phyloP scores from a whole-genome alignment of 768 basidiomycete species.

The Mrakia gelida region DNA sequence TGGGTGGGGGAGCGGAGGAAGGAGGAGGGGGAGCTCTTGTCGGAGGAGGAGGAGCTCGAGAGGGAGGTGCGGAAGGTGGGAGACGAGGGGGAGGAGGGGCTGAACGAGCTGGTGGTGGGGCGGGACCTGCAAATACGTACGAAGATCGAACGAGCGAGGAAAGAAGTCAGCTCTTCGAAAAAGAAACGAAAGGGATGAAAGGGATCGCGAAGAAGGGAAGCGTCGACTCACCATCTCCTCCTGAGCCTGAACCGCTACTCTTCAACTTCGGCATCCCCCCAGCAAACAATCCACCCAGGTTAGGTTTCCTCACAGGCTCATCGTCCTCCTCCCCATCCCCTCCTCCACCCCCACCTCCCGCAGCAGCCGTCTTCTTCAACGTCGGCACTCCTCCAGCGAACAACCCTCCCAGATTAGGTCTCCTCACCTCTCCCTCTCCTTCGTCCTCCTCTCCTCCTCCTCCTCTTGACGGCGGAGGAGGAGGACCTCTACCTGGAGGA shows the following conservation, averaged over 20 bases:
- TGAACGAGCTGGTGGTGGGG: background rate
- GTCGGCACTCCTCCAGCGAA: slow-evolving; percentile 33
- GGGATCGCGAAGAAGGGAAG: background rate
- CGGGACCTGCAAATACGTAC: too few species aligned
- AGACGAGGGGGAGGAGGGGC: background rate
- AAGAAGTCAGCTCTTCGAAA: too few species aligned
- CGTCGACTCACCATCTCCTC: slow-evolving; percentile 37
- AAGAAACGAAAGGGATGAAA: slow-evolving; percentile 30
- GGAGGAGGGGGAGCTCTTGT: slow-evolving; percentile 9
- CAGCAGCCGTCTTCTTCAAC: slow-evolving; percentile 14
- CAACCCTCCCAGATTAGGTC: slow-evolving; percentile 20
- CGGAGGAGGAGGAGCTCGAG: slow-evolving; percentile 23
- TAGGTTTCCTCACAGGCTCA: background rate
- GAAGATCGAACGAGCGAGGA: too few species aligned
- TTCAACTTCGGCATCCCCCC: slow-evolving; percentile 26
- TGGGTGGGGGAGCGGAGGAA: background rate
- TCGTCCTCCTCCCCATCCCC: background rate
- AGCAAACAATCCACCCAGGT: slow-evolving; percentile 35
- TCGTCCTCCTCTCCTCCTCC: slow-evolving; percentile 15
- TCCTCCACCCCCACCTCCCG: background rate
- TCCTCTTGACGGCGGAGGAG: background rate
- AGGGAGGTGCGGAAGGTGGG: background rate
- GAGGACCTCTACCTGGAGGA: background rate
- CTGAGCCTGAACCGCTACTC: slow-evolving; percentile 40
- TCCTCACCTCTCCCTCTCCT: background rate